Conservation (phyloP, 305 asterid species). For the Solanum hybrid region DNA sequence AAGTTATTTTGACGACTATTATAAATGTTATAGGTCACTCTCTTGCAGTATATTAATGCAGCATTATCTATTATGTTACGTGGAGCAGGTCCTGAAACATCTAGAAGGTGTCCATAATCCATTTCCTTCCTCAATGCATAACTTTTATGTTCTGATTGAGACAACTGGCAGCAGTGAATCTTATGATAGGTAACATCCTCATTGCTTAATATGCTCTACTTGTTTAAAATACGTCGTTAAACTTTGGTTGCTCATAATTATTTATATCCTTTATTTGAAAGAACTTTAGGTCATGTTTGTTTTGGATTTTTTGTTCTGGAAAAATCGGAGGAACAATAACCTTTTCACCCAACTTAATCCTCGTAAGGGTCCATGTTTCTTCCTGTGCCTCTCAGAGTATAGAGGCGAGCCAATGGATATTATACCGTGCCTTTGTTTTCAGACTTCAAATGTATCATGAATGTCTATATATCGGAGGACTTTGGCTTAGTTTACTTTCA, state of each 20-base stretch:
- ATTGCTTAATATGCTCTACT: constrained; percentile 7
- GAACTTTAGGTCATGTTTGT: background rate
- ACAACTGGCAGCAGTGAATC: constrained; percentile 89
- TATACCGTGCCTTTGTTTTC: background rate
- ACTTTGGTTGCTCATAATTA: background rate
- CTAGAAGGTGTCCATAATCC: constrained; percentile 95
- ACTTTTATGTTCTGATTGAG: constrained; percentile 89
- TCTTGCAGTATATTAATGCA: constrained; percentile 2
- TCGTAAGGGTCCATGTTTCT: background rate
- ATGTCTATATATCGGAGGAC: background rate
- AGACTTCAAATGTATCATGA: background rate
- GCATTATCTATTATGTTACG: background rate
- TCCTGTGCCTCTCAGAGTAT: background rate
- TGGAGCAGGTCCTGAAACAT: constrained; percentile 76
- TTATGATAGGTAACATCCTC: constrained; percentile 70
- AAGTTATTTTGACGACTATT: background rate
- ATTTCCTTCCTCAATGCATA: constrained; percentile 70
- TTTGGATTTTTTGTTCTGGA: background rate
- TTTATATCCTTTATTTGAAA: background rate
- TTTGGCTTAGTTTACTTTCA: background rate
- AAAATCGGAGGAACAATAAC: background rate
- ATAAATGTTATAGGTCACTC: background rate
- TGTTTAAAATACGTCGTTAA: background rate
- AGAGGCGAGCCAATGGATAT: background rate
- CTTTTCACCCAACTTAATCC: background rate